phyloP scores from a whole-genome alignment of 306 rosid species.

The Dryas octopetala region DNA sequence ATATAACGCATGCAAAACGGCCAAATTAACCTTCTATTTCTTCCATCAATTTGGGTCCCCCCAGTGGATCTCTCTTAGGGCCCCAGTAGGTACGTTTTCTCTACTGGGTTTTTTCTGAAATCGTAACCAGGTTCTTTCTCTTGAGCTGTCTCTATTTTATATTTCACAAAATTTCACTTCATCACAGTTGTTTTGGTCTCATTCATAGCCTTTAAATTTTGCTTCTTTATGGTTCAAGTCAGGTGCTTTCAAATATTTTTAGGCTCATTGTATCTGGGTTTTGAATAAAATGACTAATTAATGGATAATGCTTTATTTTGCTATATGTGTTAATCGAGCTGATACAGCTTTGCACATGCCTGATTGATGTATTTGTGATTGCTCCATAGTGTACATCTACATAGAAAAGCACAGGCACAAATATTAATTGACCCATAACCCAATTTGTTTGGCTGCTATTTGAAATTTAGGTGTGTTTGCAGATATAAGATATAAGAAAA shows the following conservation, averaged over 20 bases:
- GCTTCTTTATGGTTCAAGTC: background rate
- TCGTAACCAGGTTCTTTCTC: slow-evolving; percentile 5
- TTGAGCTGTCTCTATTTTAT: background rate
- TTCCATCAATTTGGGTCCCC: background rate
- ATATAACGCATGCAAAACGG: too few relatives aligned
- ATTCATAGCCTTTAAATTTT: background rate
- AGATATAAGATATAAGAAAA: background rate
- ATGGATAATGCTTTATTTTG: background rate
- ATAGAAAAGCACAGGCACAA: too few relatives aligned
- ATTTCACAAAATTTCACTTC: background rate
- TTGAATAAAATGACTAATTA: background rate
- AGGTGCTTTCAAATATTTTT: background rate
- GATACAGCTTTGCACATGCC: background rate
- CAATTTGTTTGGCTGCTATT: too few relatives aligned
- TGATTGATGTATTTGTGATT: background rate
- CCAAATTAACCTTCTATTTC: background rate
- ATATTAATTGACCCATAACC: too few relatives aligned
- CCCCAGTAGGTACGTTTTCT: background rate
- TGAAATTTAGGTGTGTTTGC: too few relatives aligned
- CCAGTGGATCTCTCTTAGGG: background rate
- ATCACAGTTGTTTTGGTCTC: background rate
- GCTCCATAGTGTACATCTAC: background rate
- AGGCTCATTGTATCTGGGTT: background rate
- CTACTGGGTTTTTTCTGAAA: background rate
- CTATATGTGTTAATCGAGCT: background rate